A percentile compares a stretch with the other conserved stretches of the same genome.
phyloP scores from a whole-genome alignment of 306 rosid genomes.

The Pterocarpus macrocarpus region DNA sequence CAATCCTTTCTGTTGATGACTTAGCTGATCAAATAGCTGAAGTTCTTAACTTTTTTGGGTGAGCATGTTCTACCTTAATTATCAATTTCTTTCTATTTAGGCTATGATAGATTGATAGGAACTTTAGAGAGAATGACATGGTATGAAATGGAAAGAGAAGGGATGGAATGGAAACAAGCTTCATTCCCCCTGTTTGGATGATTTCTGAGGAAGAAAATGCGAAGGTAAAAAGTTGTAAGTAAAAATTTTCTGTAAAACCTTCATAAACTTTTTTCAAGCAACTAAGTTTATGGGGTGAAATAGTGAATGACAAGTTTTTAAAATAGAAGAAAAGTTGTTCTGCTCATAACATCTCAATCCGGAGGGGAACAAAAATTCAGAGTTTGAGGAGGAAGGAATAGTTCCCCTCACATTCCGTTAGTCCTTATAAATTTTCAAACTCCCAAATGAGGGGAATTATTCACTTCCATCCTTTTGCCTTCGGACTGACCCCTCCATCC shows the following conservation, averaged over 20 bases:
- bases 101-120: not conserved
- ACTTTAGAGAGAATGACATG: not conserved
- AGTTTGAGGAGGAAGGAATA: slow-evolving; percentile 2
- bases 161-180: slow-evolving; percentile 2
- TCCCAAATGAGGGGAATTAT: not conserved
- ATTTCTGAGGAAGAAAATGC: no score
- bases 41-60: slow-evolving; percentile 93
- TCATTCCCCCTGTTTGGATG: not conserved
- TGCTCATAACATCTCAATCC: no score
- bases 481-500: not conserved
- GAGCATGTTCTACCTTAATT: slow-evolving; percentile 45
- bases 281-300: not conserved
- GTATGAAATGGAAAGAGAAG: not conserved
- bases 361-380: no score
- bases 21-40: slow-evolving; percentile 96
- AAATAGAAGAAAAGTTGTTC: no score
- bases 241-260: slow-evolving; percentile 8
- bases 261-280: not conserved
- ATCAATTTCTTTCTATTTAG: slow-evolving; percentile 24
- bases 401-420: not conserved
- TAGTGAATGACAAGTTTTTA: no score
- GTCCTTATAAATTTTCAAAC: not conserved
- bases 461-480: not conserved
- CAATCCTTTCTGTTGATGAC: slow-evolving; percentile 84
- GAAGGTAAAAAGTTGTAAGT: not conserved